phyloP scores from a whole-genome alignment of 1,284 basidiomycete species.

The Rhodotorula sp. region DNA sequence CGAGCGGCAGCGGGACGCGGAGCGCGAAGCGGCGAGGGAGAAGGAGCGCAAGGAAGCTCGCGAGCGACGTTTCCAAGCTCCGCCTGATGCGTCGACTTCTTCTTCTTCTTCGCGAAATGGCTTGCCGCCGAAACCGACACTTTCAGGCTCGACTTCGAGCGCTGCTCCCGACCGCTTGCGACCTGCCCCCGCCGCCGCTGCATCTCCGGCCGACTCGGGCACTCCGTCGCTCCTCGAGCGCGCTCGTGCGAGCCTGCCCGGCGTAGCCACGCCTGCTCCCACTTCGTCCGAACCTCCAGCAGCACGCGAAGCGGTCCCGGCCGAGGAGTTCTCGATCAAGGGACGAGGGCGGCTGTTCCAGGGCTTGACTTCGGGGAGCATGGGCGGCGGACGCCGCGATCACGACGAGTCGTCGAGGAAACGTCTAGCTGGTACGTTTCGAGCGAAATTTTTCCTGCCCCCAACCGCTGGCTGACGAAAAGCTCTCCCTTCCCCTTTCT shows the following conservation, averaged over 20 bases:
- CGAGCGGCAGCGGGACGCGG: constrained; percentile 51
- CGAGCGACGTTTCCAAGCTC: not conserved
- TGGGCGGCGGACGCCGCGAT: constrained; percentile 1
- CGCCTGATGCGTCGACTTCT: not conserved
- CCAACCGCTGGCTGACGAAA: too few species aligned
- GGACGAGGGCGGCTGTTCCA: constrained; percentile 19
- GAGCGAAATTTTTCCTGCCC: too few species aligned
- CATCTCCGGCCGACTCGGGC: not conserved
- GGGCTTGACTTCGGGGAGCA: not conserved
- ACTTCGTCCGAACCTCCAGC: not conserved
- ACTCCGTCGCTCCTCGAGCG: not conserved
- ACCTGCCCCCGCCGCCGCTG: constrained; percentile 15
- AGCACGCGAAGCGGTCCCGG: not conserved
- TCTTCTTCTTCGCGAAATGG: not conserved
- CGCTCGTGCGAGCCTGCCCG: not conserved
- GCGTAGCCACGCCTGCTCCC: not conserved
- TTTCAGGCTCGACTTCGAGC: not conserved
- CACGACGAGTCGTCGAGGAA: constrained; percentile 10
- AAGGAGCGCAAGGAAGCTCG: constrained; percentile 3
- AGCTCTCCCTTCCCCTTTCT: not conserved
- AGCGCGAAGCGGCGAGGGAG: constrained; percentile 39
- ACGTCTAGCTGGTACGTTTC: constrained; percentile 14
- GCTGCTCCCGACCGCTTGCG: constrained; percentile 17
- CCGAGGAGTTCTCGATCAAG: constrained; percentile 14
- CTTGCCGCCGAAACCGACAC: constrained; percentile 9